A percentile compares a stretch with the other conserved stretches of the same genome.
Conservation (phyloP, 306 rosid genomes). For the Sphenostylis stenocarpa region DNA sequence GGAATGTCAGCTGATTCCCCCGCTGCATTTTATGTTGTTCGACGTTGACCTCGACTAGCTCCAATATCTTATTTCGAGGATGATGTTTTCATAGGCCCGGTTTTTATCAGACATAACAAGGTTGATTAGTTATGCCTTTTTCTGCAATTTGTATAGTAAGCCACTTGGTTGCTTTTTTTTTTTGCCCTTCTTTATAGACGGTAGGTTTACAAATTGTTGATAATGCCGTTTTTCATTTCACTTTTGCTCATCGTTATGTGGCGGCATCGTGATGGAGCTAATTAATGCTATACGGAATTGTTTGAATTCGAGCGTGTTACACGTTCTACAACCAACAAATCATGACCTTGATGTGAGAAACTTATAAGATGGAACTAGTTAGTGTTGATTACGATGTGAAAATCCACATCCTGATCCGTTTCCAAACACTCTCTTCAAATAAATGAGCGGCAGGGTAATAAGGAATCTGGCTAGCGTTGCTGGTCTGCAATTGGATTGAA, state of each 20-base stretch:
- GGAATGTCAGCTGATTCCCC: constrained; percentile 29
- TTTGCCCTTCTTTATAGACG: neutral
- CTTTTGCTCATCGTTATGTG: neutral
- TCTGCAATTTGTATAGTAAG: constrained; percentile 26
- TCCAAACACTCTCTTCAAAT: neutral
- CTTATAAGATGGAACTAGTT: neutral
- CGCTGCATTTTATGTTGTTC: constrained; percentile 19
- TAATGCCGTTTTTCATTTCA: neutral
- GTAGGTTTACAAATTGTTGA: neutral
- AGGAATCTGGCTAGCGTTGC: neutral
- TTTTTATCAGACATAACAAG: constrained; percentile 1
- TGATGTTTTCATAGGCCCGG: constrained; percentile 15
- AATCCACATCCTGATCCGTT: neutral
- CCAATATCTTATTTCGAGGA: constrained; percentile 17
- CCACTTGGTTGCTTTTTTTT: neutral
- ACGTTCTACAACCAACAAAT: neutral
- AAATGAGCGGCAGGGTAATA: neutral
- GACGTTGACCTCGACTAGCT: constrained; percentile 16
- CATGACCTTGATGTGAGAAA: neutral
- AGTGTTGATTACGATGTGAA: neutral
- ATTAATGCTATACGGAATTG: constrained; percentile 11
- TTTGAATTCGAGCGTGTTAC: neutral
- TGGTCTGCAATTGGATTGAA: neutral
- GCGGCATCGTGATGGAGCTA: neutral
- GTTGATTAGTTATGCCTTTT: constrained; percentile 6